Evolutionary conservation across 2,329 filamentous ascomycete genomes (phyloP), one percentile per base, ranked within the genome.

Genomic region (Beauveria rudraprayagi): DNA sequence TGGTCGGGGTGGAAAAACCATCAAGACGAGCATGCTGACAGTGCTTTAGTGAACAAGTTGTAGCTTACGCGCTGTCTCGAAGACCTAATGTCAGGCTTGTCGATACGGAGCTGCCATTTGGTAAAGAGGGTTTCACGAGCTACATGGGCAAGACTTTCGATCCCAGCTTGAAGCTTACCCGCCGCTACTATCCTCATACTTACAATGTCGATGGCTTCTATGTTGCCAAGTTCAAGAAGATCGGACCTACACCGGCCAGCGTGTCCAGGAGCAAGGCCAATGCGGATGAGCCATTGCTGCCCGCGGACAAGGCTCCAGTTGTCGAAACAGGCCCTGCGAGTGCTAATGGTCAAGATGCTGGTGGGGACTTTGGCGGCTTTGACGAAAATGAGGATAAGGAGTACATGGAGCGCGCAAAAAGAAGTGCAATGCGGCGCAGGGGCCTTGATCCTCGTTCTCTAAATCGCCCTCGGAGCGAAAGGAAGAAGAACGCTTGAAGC

Each of bases 171-270:
- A 90, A 88, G 70, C 80, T 92, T 72, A 92, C 92, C 17, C 81
- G 91, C 65, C 82, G 92, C 61, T 96, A 91, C 79, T 96, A 95
- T 76, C 91, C 92, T 0, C 91, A 96, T 73, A 84, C 89, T 22
- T 91, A 94, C 79, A 96, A 97, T 77, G 92, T 99, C 40, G 94
- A 97, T 73, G 94, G 94, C 65, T 99, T 99, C 86, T 99, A 92
- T 73, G 94, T 99, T 64, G 91, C 92, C 70, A 99, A 99, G 76
- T 89, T 99, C 77, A 92, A 96, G 76, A 99, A 99, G 82, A 85
- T 85, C 17, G 93, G 86, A 0, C 89, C 91, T 3, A 90, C 89
- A 46, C 87, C 90, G 1, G 76, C 80, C 61, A 84, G 83, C 63
- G 65, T 65, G 51, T 54, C 63, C 59, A 70, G 68, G 60, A 61